Percentiles rank a stretch among this genome's conserved stretches.
phyloP scores from a whole-genome alignment of 2,329 filamentous ascomycete species.

The Exophiala spinifera region DNA sequence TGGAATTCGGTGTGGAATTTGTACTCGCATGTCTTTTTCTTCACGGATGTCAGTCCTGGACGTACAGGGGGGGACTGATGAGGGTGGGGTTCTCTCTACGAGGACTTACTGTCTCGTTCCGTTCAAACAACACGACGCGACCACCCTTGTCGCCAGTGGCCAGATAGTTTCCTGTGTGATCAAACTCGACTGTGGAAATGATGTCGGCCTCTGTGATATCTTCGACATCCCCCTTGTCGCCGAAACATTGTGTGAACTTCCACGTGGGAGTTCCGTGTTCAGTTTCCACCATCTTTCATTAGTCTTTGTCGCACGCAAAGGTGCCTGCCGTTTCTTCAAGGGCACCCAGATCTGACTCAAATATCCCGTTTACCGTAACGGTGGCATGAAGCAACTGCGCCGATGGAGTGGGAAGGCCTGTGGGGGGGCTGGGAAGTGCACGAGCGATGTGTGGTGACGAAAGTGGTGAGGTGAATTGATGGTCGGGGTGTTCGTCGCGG shows the following conservation, averaged over 20 bases:
- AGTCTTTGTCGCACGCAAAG: conserved; percentile 25
- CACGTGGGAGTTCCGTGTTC: conserved; percentile 92
- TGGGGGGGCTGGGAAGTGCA: not conserved
- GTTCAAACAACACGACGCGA: conserved; percentile 53
- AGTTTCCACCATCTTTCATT: conserved; percentile 86
- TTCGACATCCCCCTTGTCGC: conserved; percentile 98
- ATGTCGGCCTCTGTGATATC: conserved; percentile 83
- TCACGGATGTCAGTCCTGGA: conserved; percentile 22
- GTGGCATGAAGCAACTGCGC: conserved; percentile 20
- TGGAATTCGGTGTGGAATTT: conserved; percentile 99
- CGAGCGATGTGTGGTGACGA: conserved; percentile 5
- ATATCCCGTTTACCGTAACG: conserved; percentile 6
- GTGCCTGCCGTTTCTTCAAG: conserved; percentile 31
- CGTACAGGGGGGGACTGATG: not conserved
- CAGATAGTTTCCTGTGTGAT: conserved; percentile 52
- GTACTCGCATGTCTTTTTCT: conserved; percentile 99
- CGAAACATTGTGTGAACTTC: conserved; percentile 99
- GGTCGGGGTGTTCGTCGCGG: conserved; percentile 1
- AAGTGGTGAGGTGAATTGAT: conserved; percentile 4
- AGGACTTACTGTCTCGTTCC: conserved; percentile 86
- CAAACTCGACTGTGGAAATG: conserved; percentile 53
- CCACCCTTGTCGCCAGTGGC: conserved; percentile 53
- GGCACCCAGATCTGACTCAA: conserved; percentile 14
- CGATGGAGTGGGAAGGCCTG: not conserved
- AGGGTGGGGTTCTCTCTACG: not conserved